These are phyloP conservation scores for Ocimum tenuiflorum DNA, from an alignment of 257 asterid genomes.

Conservation along the genomic window DNA sequence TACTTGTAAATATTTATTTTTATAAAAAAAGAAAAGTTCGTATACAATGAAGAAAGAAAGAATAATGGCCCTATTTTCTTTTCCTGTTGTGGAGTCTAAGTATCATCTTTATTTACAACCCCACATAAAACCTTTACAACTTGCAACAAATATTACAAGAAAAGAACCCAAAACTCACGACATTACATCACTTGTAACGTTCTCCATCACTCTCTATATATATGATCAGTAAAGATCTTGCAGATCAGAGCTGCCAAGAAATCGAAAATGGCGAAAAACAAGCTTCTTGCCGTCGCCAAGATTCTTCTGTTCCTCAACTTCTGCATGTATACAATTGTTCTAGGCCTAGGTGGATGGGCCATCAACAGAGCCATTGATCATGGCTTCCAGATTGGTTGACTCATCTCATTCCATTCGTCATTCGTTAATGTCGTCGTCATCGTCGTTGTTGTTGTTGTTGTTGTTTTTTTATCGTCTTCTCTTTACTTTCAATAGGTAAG, in stretches of 20 bases:
- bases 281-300: constrained; percentile 41
- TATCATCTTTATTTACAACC: constrained; percentile 55
- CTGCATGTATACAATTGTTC: constrained; percentile 63
- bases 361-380: constrained; percentile 60
- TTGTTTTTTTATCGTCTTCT: too few relatives aligned
- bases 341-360: constrained; percentile 79
- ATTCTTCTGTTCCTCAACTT: constrained; percentile 67
- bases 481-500: constrained; percentile 37
- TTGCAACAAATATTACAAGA: constrained; percentile 70
- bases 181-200: too few relatives aligned
- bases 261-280: constrained; percentile 27
- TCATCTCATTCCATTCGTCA: not conserved
- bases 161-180: constrained; percentile 47
- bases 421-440: too few relatives aligned
- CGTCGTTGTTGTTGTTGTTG: too few relatives aligned
- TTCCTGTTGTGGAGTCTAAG: constrained; percentile 42
- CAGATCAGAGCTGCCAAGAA: not conserved
- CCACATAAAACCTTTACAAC: constrained; percentile 26
- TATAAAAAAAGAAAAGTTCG: not conserved
- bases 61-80: constrained; percentile 1
- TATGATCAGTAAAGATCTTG: too few relatives aligned
- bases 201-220: too few relatives aligned
- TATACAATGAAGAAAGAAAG: not conserved
- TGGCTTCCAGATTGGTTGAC: constrained; percentile 61
- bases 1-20: too few relatives aligned